phyloP scores from a whole-genome alignment of 768 basidiomycete genomes.

The Suillus discolor region DNA sequence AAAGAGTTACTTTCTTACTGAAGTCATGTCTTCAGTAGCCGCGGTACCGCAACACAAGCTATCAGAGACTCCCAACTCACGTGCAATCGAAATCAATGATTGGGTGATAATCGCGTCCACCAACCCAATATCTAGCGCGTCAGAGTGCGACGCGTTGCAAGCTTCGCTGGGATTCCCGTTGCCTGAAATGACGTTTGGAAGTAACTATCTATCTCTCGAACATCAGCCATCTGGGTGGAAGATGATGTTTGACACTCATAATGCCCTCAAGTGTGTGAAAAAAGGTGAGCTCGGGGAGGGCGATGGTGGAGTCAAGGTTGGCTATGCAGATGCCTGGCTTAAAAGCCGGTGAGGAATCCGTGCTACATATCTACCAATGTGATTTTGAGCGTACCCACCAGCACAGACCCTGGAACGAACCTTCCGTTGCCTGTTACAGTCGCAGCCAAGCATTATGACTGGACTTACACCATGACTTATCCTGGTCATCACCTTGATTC shows the following conservation, averaged over 20 bases:
- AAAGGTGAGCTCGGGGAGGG: slow-evolving; percentile 74
- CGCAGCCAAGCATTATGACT: slow-evolving; percentile 88
- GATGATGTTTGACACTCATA: slow-evolving; percentile 65
- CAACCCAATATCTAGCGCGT: slow-evolving; percentile 78
- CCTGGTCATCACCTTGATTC: slow-evolving; percentile 51
- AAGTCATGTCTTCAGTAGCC: slow-evolving; percentile 42
- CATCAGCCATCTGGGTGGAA: slow-evolving; percentile 67
- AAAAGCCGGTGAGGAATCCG: slow-evolving; percentile 67
- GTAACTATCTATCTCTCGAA: slow-evolving; percentile 69
- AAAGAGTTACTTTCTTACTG: slow-evolving; percentile 17
- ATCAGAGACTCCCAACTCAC: slow-evolving; percentile 68
- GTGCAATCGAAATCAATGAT: slow-evolving; percentile 63
- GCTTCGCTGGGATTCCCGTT: slow-evolving; percentile 70
- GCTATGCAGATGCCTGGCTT: slow-evolving; percentile 93
- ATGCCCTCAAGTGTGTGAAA: slow-evolving; percentile 73
- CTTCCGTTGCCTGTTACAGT: slow-evolving; percentile 72
- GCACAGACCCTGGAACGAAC: slow-evolving; percentile 66
- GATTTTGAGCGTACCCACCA: slow-evolving; percentile 38
- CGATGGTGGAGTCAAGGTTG: slow-evolving; percentile 93
- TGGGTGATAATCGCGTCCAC: slow-evolving; percentile 76
- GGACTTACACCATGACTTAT: slow-evolving; percentile 96
- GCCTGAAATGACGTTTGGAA: slow-evolving; percentile 97
- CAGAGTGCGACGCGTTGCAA: slow-evolving; percentile 72
- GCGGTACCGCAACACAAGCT: slow-evolving; percentile 65
- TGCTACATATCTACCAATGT: slow-evolving; percentile 9